These are phyloP conservation scores for Fusarium guadeloupense DNA, from an alignment of 2,329 filamentous ascomycete genomes.

Conservation along the genomic window DNA sequence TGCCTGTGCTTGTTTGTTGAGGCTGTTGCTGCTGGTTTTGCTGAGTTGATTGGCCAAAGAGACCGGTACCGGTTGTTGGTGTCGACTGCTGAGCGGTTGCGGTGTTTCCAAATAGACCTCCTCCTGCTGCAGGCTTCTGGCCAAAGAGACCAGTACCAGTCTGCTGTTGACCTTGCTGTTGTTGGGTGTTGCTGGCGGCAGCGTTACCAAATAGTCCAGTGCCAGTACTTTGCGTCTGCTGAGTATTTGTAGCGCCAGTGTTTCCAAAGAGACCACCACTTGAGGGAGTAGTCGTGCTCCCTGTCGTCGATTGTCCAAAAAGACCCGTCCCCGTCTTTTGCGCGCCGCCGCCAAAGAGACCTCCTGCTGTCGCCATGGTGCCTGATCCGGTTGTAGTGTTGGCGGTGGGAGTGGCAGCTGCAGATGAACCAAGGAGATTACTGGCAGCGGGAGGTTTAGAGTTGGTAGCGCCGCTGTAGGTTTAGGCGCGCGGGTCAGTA, in stretches of 20 bases:
- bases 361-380: constrained; percentile 50
- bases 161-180: constrained; percentile 39
- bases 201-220: constrained; percentile 47
- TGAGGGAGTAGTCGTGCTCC: constrained; percentile 32
- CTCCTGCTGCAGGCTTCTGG: constrained; percentile 17
- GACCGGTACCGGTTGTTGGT: constrained; percentile 28
- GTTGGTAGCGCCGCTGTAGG: constrained; percentile 39
- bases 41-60: constrained; percentile 41
- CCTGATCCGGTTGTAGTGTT: constrained; percentile 41
- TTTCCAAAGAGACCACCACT: constrained; percentile 47
- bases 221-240: constrained; percentile 40
- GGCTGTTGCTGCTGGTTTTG: constrained; percentile 36
- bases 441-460: constrained; percentile 48
- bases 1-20: constrained; percentile 34
- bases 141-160: constrained; percentile 22
- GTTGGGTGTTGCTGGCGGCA: constrained; percentile 32
- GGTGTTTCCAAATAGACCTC: constrained; percentile 37
- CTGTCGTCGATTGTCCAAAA: constrained; percentile 45
- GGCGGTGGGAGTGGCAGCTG: constrained; percentile 37
- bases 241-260: constrained; percentile 37
- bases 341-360: constrained; percentile 39
- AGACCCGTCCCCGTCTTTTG: constrained; percentile 44
- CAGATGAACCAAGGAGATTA: constrained; percentile 50
- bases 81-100: constrained; percentile 21
- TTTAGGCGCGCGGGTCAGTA: constrained; percentile 26